Percentiles rank a stretch among this genome's conserved stretches.
These are phyloP conservation scores for Aspergillus kassunensis DNA, from an alignment of 495 filamentous ascomycete species.

Conservation along the genomic window DNA sequence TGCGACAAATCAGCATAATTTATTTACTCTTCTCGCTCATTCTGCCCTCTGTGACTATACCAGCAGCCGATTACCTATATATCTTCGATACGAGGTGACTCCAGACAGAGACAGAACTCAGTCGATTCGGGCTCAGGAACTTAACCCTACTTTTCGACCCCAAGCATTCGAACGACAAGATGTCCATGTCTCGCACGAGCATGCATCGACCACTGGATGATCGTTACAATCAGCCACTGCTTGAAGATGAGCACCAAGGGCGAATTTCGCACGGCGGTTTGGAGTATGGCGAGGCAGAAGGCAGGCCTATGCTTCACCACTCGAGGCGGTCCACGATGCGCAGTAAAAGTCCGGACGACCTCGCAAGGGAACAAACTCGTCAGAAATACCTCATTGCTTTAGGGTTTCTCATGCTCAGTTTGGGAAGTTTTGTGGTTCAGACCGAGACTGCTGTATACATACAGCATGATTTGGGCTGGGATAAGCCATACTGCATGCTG, in stretches of 20 bases:
- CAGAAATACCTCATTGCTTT: constrained; percentile 83
- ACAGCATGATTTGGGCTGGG: constrained; percentile 81
- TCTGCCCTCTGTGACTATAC: not conserved
- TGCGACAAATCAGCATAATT: not conserved
- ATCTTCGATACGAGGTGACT: constrained; percentile 20
- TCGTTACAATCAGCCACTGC: constrained; percentile 51
- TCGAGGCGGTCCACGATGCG: constrained; percentile 56
- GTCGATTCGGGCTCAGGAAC: no score
- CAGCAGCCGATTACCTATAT: no score
- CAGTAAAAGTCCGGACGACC: constrained; percentile 55
- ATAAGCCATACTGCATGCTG: constrained; percentile 98
- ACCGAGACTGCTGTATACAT: constrained; percentile 94
- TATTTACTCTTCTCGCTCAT: not conserved
- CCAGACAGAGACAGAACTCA: constrained; percentile 13
- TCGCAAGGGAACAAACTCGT: constrained; percentile 58
- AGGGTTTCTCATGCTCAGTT: constrained; percentile 72
- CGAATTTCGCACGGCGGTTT: constrained; percentile 40
- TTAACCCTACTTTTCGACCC: no score
- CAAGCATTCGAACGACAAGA: constrained; percentile 42
- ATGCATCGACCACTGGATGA: constrained; percentile 48
- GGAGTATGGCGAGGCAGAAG: constrained; percentile 34
- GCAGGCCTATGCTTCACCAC: constrained; percentile 41
- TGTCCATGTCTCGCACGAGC: constrained; percentile 41
- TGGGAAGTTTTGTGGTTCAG: constrained; percentile 82
- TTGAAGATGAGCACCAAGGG: constrained; percentile 51